These are phyloP conservation scores for Alternaria dauci DNA, from an alignment of 2,329 filamentous ascomycete species.

Conservation along the genomic window DNA sequence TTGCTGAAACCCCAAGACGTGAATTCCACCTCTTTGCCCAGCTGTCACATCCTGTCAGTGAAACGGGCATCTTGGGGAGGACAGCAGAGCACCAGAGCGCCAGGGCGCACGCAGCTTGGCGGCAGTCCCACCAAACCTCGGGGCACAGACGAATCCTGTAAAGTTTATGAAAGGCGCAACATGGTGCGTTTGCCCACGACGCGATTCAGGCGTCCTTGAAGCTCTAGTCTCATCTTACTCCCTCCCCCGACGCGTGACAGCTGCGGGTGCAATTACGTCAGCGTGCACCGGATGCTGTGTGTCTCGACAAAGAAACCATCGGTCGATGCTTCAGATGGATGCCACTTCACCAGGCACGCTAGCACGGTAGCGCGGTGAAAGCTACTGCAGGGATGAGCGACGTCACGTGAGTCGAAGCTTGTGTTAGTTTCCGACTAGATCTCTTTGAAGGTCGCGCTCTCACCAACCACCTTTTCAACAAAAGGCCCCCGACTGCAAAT, in stretches of 20 bases:
- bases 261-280: neutral
- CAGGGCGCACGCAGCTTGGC: conserved; percentile 12
- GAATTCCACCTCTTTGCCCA: neutral
- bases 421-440: conserved; percentile 14
- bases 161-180: conserved; percentile 8
- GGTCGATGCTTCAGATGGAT: neutral
- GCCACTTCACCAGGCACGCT: neutral
- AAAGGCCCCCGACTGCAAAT: conserved; percentile 14
- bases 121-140: conserved; percentile 11
- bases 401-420: conserved; percentile 22
- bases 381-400: conserved; percentile 24
- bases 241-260: neutral
- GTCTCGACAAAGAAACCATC: neutral
- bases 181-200: conserved; percentile 7
- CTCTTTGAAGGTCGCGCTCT: conserved; percentile 23
- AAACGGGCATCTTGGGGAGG: conserved; percentile 6
- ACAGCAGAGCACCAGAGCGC: neutral
- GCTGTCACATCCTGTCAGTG: conserved; percentile 9
- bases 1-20: neutral
- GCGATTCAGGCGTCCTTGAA: conserved; percentile 8
- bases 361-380: conserved; percentile 7
- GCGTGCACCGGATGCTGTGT: neutral
- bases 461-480: conserved; percentile 36
- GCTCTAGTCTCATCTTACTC: conserved; percentile 6
- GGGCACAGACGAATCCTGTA: conserved; percentile 7